phyloP scores from a whole-genome alignment of 306 rosid species.

The Sicyos baderoa region DNA sequence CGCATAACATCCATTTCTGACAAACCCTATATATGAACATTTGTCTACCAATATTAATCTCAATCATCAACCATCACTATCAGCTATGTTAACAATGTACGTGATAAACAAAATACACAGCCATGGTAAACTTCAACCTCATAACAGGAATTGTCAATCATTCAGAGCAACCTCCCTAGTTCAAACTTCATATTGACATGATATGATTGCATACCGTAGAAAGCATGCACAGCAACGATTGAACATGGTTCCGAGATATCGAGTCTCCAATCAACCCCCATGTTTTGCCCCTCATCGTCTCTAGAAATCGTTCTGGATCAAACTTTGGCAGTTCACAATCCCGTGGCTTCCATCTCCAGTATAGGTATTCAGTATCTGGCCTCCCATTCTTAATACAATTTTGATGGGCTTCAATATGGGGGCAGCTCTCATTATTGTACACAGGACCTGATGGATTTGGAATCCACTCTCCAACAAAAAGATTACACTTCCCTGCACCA shows the following conservation, averaged over 20 bases:
- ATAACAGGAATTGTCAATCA: not conserved
- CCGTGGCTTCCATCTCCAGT: slow-evolving; percentile 85
- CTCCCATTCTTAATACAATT: slow-evolving; percentile 80
- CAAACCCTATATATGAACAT: not conserved
- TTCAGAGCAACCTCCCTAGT: slow-evolving; percentile 1
- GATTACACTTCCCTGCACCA: slow-evolving; percentile 60
- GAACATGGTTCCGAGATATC: slow-evolving; percentile 87
- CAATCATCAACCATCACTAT: not conserved
- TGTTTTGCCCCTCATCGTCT: slow-evolving; percentile 55
- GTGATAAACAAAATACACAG: not conserved
- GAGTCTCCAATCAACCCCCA: slow-evolving; percentile 97
- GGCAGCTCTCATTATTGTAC: slow-evolving; percentile 66
- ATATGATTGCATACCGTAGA: slow-evolving; percentile 48
- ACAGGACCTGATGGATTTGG: slow-evolving; percentile 52
- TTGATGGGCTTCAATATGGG: slow-evolving; percentile 67
- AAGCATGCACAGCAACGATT: slow-evolving; percentile 77
- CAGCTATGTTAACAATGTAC: not conserved
- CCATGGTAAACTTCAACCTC: not conserved
- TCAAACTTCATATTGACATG: not conserved
- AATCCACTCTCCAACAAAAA: slow-evolving; percentile 74
- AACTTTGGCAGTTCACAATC: slow-evolving; percentile 57
- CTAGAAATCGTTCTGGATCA: slow-evolving; percentile 55
- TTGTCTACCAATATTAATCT: not conserved
- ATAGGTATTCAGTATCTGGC: slow-evolving; percentile 56
- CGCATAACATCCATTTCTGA: not conserved